Evolutionary conservation across 805 yeast species (phyloP), one percentile per base, ranked within the genome.

Genomic region (Ogataea neopini): DNA sequence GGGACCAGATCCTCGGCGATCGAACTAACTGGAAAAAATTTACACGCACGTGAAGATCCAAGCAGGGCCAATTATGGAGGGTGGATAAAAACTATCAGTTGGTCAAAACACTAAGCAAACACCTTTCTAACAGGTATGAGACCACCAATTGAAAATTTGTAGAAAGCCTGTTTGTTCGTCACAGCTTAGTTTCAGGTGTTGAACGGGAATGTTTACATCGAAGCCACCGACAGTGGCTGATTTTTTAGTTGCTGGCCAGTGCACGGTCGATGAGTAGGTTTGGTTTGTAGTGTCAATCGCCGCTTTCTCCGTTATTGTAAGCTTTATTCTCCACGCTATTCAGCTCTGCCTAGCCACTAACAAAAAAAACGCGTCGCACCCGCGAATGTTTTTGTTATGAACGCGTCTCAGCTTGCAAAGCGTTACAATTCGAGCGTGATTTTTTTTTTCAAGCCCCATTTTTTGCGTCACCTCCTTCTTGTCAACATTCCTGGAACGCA

Each of bases 401-500:
- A 43, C 45, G 45, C 45, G 45, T 43, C 40, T 30, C 15, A 17
- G 36, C 41, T 18, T 36, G 32, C 39, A 17, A 25, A n/a, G 37
- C 42, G 34, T 36, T 20, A 36, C 40, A 37, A 23, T n/a, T 7
- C 23, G 14, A 39, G 33, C 42, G 42, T 39, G 42, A 39, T 39
- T 39, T 25, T 28, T 19, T 9, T 34, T 34, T 32, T 14, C 11
- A 17, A 34, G 42, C 33, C 33, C 30, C 4, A 15, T 18, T 17
- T 26, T 25, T 17, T 9, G 22, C 25, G 23, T 29, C 30, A 6
- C 32, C 48, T 36, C 48, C 48, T 44, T 37, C 29, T 38, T 38
- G 34, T 17, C 43, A 37, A 44, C 48, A 44, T 44, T 44, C 48
- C 48, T 29, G 33, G 33, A 22, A 18, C 15, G 17, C 23, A 17